phyloP scores from a whole-genome alignment of 2,329 filamentous ascomycete genomes.

The Fusarium compactum region DNA sequence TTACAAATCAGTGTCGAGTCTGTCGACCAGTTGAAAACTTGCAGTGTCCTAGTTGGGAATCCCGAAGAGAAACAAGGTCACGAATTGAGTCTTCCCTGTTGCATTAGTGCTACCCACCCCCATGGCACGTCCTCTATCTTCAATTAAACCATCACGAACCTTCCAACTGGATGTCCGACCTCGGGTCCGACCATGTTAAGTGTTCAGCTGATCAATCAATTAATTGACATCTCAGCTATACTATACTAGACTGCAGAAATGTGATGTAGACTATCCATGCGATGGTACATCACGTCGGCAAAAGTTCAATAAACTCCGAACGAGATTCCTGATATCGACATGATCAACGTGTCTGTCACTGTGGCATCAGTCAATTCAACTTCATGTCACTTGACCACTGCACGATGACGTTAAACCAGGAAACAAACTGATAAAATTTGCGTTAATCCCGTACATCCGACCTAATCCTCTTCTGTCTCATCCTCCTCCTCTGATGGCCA shows the following conservation, averaged over 20 bases:
- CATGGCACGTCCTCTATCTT: constrained; percentile 15
- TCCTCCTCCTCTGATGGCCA: constrained; percentile 66
- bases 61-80: constrained; percentile 30
- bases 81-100: constrained; percentile 11
- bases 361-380: constrained; percentile 28
- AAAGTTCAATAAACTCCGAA: constrained; percentile 13
- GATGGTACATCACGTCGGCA: constrained; percentile 7
- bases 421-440: constrained; percentile 1
- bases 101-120: constrained; percentile 25
- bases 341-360: constrained; percentile 26
- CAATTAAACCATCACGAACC: constrained; percentile 14
- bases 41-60: constrained; percentile 29
- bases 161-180: constrained; percentile 27
- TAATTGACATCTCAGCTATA: constrained; percentile 5
- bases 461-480: constrained; percentile 7
- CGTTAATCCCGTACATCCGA: background rate
- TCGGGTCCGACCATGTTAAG: constrained; percentile 14
- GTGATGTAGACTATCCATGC: constrained; percentile 1
- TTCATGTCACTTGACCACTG: constrained; percentile 23
- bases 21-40: constrained; percentile 9
- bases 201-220: constrained; percentile 20
- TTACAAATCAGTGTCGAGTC: constrained; percentile 31
- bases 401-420: constrained; percentile 7
- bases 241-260: background rate
- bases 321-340: constrained; percentile 22